Base-by-base conservation (phyloP, 2,329 filamentous ascomycete species). In the Pseudopithomyces maydicus region DNA sequence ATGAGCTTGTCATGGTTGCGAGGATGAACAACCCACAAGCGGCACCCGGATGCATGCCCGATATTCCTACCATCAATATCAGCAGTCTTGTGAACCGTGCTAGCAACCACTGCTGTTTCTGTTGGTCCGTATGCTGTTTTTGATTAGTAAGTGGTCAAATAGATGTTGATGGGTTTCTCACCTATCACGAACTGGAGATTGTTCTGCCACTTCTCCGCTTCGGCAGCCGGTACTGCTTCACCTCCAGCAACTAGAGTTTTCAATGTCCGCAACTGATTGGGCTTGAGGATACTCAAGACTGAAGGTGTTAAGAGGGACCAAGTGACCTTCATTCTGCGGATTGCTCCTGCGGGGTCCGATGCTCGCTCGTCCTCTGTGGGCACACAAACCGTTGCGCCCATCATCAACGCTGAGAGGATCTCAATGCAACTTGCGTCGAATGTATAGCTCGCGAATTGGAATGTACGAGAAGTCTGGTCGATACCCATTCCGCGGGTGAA, bases 391-490 rank as follows among this genome's bases (percentile, higher is more conserved):
- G 78, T 80, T 1, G 81, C 83, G 14, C 82, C 82, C 2, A 75
- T 73, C 8, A 75, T 77, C 20, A 85, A 74, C 0, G 82, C 82
- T 58, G 80, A 81, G 3, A 84, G 74, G 66, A 85, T 84, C 61
- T 83, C 83, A 61, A 80, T 78, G 49, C 83, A 82, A 61, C 80
- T 82, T 20, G 82, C 82, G 52, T 85, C 83, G 59, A 85, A 85
- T 1, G 82, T 82, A 59, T 85, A 84, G 4, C 81, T 74, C 6
- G 74, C 72, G 41, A 78, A 79, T 52, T 79, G 74, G 43, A 88
- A 80, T 3, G 87, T 84, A 3, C 89, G 81, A n/a, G 85, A 86
- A 0, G 73, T 75, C 3, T 67, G 75, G 58, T 78, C 78, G 55
- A 86, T 84, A 6, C 80, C 76, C 61, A 70, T 64, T 19, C 61